phyloP scores from a whole-genome alignment of 2,329 filamentous ascomycete genomes.

The Calonectria crousiana region DNA sequence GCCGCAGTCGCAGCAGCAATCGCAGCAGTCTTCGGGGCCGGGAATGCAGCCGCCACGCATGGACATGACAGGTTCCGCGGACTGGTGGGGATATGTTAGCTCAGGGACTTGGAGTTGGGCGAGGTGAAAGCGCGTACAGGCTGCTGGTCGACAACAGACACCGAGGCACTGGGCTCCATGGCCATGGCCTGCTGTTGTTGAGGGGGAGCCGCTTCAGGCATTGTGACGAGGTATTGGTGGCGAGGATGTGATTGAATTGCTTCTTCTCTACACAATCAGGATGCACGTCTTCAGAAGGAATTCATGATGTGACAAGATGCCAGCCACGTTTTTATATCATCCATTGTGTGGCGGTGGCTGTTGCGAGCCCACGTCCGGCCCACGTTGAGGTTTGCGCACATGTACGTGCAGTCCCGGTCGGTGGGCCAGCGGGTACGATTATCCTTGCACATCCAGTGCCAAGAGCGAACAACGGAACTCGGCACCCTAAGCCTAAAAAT shows the following conservation, averaged over 20 bases:
- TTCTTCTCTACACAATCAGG: background rate
- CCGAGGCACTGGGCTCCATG: background rate
- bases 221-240: background rate
- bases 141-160: background rate
- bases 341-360: background rate
- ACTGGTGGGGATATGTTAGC: background rate
- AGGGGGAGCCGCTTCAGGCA: background rate
- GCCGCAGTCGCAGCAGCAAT: background rate
- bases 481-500: background rate
- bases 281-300: background rate
- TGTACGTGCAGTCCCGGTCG: background rate
- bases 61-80: background rate
- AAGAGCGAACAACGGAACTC: background rate
- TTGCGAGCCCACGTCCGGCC: background rate
- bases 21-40: background rate
- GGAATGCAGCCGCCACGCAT: conserved; percentile 3
- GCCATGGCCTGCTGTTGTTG: background rate
- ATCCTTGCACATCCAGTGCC: background rate
- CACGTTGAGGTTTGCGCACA: background rate
- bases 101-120: background rate
- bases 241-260: background rate
- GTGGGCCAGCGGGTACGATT: background rate
- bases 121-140: background rate
- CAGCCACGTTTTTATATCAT: background rate
- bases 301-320: background rate